A percentile compares a stretch with the other conserved stretches of the same genome.
Evolutionary conservation across 169 alveolate species (phyloP).

Genomic region (Cryptosporidium felis): DNA sequence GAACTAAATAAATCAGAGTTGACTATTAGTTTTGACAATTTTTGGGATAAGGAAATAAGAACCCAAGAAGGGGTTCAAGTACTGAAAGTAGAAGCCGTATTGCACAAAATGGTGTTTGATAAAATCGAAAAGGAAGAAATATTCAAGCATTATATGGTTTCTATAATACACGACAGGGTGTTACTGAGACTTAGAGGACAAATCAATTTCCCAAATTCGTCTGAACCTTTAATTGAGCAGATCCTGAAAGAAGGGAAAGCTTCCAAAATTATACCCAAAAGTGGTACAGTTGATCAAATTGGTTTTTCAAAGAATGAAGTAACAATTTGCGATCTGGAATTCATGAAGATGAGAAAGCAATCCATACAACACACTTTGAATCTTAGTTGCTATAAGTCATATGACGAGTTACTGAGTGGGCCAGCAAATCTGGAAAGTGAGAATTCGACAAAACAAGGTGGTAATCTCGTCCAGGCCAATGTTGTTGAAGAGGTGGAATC

Average conservation of each 20-base stretch:
- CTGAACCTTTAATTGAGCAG: not conserved
- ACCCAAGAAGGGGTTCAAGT: not conserved
- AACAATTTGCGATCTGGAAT: conserved; percentile 13
- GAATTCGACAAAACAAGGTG: not conserved
- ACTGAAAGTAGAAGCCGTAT: conserved; percentile 21
- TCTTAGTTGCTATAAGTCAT: conserved; percentile 24
- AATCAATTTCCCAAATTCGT: not conserved
- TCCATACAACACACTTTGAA: conserved; percentile 1
- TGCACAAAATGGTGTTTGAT: conserved; percentile 37
- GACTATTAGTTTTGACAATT: conserved; percentile 37
- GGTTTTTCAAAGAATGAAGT: conserved; percentile 39
- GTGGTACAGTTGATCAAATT: conserved; percentile 10
- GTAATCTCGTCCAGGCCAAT: not conserved
- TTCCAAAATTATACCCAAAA: conserved; percentile 13
- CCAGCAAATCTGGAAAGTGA: not conserved
- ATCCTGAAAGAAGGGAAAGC: not conserved
- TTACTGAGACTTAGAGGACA: conserved; percentile 17
- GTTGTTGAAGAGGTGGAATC: conserved; percentile 23
- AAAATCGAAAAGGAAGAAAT: conserved; percentile 42
- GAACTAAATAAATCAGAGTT: conserved; percentile 47
- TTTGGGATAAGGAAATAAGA: conserved; percentile 7
- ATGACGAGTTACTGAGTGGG: not conserved
- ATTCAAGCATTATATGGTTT: conserved; percentile 46
- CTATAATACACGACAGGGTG: conserved; percentile 52
- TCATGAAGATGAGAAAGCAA: not conserved